Conservation (phyloP, 805 yeast species). For the Phaffomyces antillensis region DNA sequence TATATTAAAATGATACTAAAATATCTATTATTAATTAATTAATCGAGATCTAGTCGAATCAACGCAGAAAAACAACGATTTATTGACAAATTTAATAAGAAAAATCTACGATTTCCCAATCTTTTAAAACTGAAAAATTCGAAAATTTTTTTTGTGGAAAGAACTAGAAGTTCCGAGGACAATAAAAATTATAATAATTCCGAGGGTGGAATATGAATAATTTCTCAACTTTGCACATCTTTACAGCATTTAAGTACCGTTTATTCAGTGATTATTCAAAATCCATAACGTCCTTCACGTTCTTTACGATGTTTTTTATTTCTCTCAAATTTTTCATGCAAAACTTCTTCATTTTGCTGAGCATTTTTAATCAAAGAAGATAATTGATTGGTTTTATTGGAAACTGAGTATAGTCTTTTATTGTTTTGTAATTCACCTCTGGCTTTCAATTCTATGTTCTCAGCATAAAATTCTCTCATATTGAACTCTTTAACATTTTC, state of each 20-base stretch:
- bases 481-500: conserved; percentile 17
- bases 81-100: background rate
- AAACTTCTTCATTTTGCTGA: conserved; percentile 16
- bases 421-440: conserved; percentile 18
- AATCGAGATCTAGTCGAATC: too few relatives aligned
- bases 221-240: background rate
- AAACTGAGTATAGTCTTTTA: conserved; percentile 16
- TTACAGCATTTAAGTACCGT: background rate
- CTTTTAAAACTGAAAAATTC: conserved; percentile 6
- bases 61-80: background rate
- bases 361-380: conserved; percentile 24
- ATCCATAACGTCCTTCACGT: conserved; percentile 18
- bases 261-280: conserved; percentile 7
- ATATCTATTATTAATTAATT: too few relatives aligned
- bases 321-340: conserved; percentile 19
- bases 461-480: conserved; percentile 14
- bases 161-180: conserved; percentile 5
- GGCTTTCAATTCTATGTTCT: conserved; percentile 17
- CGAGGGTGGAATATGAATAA: background rate
- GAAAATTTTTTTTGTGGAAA: conserved; percentile 6
- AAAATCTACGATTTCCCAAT: background rate
- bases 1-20: too few relatives aligned
- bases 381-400: conserved; percentile 21
- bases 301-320: conserved; percentile 19
- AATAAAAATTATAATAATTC: background rate